phyloP scores from a whole-genome alignment of 1,284 basidiomycete genomes.

The Coniferiporia sulphurascens region DNA sequence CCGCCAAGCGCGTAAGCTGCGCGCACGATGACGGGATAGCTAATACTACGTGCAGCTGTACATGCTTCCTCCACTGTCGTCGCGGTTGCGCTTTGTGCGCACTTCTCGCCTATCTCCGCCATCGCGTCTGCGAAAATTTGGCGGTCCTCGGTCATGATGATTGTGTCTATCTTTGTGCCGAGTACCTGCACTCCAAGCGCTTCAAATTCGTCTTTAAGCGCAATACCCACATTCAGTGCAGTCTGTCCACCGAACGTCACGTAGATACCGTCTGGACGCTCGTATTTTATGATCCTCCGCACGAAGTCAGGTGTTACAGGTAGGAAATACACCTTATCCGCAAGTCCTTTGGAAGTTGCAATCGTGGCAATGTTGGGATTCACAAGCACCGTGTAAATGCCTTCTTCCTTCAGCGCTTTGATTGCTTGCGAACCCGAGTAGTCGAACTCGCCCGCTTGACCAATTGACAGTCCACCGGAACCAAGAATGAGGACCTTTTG shows the following conservation, averaged over 20 bases:
- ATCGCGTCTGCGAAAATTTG: constrained; percentile 97
- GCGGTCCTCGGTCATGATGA: constrained; percentile 96
- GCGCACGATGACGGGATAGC: constrained; percentile 96
- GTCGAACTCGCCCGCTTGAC: constrained; percentile 98
- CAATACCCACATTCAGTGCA: constrained; percentile 94
- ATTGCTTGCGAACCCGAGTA: constrained; percentile 99
- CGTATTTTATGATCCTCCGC: constrained; percentile 95
- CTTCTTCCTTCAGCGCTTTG: constrained; percentile 98
- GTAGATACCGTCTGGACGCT: constrained; percentile 98
- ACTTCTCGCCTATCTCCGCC: constrained; percentile 95
- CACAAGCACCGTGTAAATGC: constrained; percentile 97
- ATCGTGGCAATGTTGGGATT: constrained; percentile 99
- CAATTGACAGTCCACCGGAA: constrained; percentile 97
- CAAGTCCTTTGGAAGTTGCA: constrained; percentile 94
- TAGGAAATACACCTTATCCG: constrained; percentile 99
- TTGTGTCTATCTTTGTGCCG: constrained; percentile 95
- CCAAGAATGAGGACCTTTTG: constrained; percentile 96
- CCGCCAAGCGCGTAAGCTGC: constrained; percentile 97
- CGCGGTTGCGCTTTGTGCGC: constrained; percentile 96
- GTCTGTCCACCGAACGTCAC: constrained; percentile 99
- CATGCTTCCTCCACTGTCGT: constrained; percentile 93
- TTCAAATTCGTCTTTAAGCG: constrained; percentile 97
- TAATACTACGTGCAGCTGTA: constrained; percentile 80
- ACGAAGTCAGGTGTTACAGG: constrained; percentile 98
- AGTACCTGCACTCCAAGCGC: constrained; percentile 91